Conservation (phyloP, 768 basidiomycete species). For the Kwoniella mangroviensis region DNA sequence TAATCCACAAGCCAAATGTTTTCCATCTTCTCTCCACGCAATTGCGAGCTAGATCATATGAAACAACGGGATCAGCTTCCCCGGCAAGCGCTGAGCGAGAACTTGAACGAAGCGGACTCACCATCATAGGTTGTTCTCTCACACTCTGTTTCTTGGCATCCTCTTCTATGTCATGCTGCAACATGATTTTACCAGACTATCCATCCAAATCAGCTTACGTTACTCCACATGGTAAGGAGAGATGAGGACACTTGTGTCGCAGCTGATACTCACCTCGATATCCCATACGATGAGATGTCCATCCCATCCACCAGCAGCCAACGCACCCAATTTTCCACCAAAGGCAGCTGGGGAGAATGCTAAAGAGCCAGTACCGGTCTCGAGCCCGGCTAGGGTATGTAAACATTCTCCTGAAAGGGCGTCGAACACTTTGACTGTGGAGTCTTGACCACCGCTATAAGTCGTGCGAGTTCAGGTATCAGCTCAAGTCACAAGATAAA, state of each 20-base stretch:
- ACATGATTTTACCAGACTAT: slow-evolving; percentile 27
- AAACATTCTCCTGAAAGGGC: slow-evolving; percentile 44
- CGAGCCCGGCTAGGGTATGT: slow-evolving; percentile 41
- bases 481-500: background rate
- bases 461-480: background rate
- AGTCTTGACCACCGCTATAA: slow-evolving; percentile 46
- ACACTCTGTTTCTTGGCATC: slow-evolving; percentile 22
- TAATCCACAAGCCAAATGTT: slow-evolving; percentile 51
- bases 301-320: slow-evolving; percentile 53
- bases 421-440: slow-evolving; percentile 53
- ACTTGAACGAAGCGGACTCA: slow-evolving; percentile 11
- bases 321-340: slow-evolving; percentile 28
- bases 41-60: slow-evolving; percentile 30
- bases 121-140: slow-evolving; percentile 41
- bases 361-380: slow-evolving; percentile 45
- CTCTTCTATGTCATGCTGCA: slow-evolving; percentile 35
- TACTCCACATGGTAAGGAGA: background rate
- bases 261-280: slow-evolving; percentile 41
- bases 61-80: slow-evolving; percentile 6
- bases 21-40: slow-evolving; percentile 51
- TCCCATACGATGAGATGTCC: slow-evolving; percentile 51
- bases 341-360: slow-evolving; percentile 48
- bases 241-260: background rate
- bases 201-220: background rate
- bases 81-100: background rate